Evolutionary conservation across 2,329 filamentous ascomycete species (phyloP).

Genomic region (Ophiocordyceps camponoti-saundersi): DNA sequence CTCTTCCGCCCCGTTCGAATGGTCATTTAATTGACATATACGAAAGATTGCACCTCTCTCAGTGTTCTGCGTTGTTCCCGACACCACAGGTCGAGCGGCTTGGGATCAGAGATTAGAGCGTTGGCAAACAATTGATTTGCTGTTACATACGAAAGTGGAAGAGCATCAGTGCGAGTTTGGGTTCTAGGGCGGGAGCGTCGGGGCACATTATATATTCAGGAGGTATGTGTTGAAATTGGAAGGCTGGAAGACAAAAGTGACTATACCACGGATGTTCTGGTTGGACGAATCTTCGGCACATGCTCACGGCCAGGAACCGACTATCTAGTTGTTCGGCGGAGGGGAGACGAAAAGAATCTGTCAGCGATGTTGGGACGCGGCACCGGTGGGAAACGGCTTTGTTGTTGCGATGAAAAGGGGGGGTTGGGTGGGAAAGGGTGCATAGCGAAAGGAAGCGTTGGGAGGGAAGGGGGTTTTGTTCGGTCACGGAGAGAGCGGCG

Average conservation of each 20-base stretch:
- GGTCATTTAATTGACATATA: background rate
- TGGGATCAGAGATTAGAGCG: slow-evolving; percentile 27
- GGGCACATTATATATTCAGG: slow-evolving; percentile 20
- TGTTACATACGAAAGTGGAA: slow-evolving; percentile 11
- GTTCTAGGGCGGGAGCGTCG: slow-evolving; percentile 8
- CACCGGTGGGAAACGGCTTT: slow-evolving; percentile 24
- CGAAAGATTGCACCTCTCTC: background rate
- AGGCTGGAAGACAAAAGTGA: slow-evolving; percentile 24
- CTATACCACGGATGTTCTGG: slow-evolving; percentile 19
- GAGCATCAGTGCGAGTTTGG: background rate
- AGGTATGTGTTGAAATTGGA: slow-evolving; percentile 16
- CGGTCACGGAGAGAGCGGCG: slow-evolving; percentile 15
- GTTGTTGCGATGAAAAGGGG: slow-evolving; percentile 13
- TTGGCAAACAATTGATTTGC: slow-evolving; percentile 25
- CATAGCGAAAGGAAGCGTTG: slow-evolving; percentile 21
- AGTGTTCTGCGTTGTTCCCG: slow-evolving; percentile 3
- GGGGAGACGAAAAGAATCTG: background rate
- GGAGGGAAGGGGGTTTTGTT: background rate
- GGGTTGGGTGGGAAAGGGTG: slow-evolving; percentile 10
- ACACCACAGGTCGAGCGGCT: slow-evolving; percentile 11
- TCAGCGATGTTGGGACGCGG: slow-evolving; percentile 8
- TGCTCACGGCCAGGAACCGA: slow-evolving; percentile 11
- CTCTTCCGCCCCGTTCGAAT: slow-evolving; percentile 6
- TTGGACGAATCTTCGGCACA: slow-evolving; percentile 15
- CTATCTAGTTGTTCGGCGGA: slow-evolving; percentile 10